These are phyloP conservation scores for Lactuca sativa DNA, from an alignment of 129 eudicot genomes.

Conservation along the genomic window DNA sequence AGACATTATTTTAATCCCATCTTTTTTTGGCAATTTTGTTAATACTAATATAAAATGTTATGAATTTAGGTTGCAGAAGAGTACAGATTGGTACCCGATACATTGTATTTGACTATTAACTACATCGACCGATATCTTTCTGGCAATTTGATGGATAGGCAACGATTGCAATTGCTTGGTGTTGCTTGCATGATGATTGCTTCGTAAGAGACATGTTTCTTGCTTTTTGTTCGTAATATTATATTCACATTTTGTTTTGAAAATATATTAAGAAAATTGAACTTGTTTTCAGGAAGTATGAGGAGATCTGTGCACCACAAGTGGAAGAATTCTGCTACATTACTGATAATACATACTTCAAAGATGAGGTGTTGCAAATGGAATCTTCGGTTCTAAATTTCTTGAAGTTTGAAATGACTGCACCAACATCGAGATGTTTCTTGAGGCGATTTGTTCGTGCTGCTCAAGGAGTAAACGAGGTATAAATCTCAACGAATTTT, in stretches of 20 bases:
- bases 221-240: not conserved
- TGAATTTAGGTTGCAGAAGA: slow-evolving; percentile 84
- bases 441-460: slow-evolving; percentile 92
- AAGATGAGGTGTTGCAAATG: slow-evolving; percentile 97
- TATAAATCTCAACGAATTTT: slow-evolving; percentile 16
- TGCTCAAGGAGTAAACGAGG: slow-evolving; percentile 81
- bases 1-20: not conserved
- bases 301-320: slow-evolving; percentile 96
- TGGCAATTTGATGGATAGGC: slow-evolving; percentile 83
- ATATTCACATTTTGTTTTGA: not conserved
- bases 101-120: slow-evolving; percentile 82
- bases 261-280: not conserved
- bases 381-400: slow-evolving; percentile 81
- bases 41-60: slow-evolving; percentile 10
- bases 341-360: slow-evolving; percentile 91
- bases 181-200: slow-evolving; percentile 99
- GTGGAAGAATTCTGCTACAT: slow-evolving; percentile 98
- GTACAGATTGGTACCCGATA: slow-evolving; percentile 93
- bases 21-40: not conserved
- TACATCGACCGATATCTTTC: slow-evolving; percentile 94
- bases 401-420: slow-evolving; percentile 91
- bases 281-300: slow-evolving; percentile 66
- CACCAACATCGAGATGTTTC: slow-evolving; percentile 87
- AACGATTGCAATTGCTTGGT: slow-evolving; percentile 86
- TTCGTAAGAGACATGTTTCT: slow-evolving; percentile 52